These are phyloP conservation scores for Psophocarpus tetragonolobus DNA, from an alignment of 306 rosid genomes.

Conservation along the genomic window DNA sequence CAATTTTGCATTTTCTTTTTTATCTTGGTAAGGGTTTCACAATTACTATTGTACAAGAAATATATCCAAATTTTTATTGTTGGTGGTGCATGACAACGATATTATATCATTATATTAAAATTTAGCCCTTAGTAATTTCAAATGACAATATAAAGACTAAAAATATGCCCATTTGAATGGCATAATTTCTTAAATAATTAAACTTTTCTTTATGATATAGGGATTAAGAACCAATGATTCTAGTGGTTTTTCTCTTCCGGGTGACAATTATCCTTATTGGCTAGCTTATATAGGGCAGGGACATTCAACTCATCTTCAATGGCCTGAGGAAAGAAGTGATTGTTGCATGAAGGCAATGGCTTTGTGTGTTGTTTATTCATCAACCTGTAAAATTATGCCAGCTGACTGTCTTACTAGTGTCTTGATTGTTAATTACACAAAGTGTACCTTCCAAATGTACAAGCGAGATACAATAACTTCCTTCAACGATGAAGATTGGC, in stretches of 20 bases:
- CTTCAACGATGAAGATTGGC: constrained; percentile 33
- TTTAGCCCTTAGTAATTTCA: too few species aligned
- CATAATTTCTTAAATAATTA: neutral
- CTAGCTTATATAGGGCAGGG: neutral
- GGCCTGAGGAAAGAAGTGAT: constrained; percentile 7
- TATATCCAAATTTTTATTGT: too few species aligned
- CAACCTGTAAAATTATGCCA: neutral
- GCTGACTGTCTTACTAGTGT: constrained; percentile 1
- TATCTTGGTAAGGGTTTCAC: too few species aligned
- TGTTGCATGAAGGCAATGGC: constrained; percentile 16
- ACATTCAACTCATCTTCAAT: neutral
- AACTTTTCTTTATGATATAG: neutral
- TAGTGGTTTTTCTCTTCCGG: neutral
- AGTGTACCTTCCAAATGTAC: constrained; percentile 9
- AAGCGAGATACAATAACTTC: constrained; percentile 21
- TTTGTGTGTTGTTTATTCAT: constrained; percentile 26
- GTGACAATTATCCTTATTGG: too few species aligned
- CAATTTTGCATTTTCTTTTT: too few species aligned
- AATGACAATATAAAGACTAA: too few species aligned
- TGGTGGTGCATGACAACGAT: too few species aligned
- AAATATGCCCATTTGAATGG: neutral
- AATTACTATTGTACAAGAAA: too few species aligned
- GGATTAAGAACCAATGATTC: constrained; percentile 10
- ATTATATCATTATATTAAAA: too few species aligned
- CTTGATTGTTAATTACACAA: constrained; percentile 28